A percentile compares a stretch with the other conserved stretches of the same genome.
Conservation (phyloP, 805 yeast species). For the Candida manassasensis region DNA sequence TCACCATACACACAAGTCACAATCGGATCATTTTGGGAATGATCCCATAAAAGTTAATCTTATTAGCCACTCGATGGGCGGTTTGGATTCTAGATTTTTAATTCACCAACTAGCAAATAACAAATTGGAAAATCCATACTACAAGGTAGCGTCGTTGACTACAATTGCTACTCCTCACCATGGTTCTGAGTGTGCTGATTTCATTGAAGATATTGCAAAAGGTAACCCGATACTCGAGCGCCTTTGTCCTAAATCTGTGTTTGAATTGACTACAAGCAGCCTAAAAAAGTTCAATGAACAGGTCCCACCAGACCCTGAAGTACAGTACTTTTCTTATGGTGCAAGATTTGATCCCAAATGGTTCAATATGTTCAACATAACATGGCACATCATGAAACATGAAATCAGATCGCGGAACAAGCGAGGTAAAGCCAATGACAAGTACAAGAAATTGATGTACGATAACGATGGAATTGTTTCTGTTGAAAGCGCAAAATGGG, state of each 20-base stretch:
- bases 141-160: slow-evolving; percentile 67
- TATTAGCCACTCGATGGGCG: slow-evolving; percentile 93
- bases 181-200: slow-evolving; percentile 82
- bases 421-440: slow-evolving; percentile 4
- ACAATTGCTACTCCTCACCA: slow-evolving; percentile 86
- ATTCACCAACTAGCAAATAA: slow-evolving; percentile 45
- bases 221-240: slow-evolving; percentile 13
- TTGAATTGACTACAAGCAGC: slow-evolving; percentile 58
- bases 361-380: slow-evolving; percentile 53
- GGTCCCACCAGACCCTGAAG: slow-evolving; percentile 53
- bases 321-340: slow-evolving; percentile 79
- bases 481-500: slow-evolving; percentile 77
- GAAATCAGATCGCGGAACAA: slow-evolving; percentile 9
- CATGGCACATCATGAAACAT: slow-evolving; percentile 59
- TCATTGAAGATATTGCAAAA: slow-evolving; percentile 37
- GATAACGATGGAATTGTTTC: slow-evolving; percentile 87
- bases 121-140: slow-evolving; percentile 33
- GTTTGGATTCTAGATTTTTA: slow-evolving; percentile 75
- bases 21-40: slow-evolving; percentile 1
- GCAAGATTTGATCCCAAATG: slow-evolving; percentile 63
- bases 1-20: slow-evolving; percentile 1
- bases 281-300: slow-evolving; percentile 50
- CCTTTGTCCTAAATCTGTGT: slow-evolving; percentile 37
- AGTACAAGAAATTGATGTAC: slow-evolving; percentile 23
- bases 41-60: slow-evolving; percentile 56